Evolutionary conservation across 148 eudicot genomes (phyloP).

Genomic region (Dianthus caryophyllus): DNA sequence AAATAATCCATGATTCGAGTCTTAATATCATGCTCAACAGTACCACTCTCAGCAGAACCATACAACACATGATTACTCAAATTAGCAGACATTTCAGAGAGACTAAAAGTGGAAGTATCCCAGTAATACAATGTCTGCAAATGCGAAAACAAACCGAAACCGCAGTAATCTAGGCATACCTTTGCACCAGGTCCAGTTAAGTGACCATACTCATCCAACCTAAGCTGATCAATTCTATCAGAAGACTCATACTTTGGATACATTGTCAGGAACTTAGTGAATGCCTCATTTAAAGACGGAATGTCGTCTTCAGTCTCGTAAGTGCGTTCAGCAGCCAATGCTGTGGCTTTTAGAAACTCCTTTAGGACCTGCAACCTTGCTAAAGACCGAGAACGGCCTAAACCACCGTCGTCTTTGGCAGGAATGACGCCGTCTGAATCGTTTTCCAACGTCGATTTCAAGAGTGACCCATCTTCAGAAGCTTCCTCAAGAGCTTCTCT

Average conservation of each 20-base stretch:
- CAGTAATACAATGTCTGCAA: constrained; percentile 75
- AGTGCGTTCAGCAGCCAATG: constrained; percentile 73
- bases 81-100: constrained; percentile 92
- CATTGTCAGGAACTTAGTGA: constrained; percentile 78
- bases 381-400: constrained; percentile 76
- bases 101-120: constrained; percentile 79
- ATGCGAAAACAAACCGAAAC: constrained; percentile 92
- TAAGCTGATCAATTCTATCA: constrained; percentile 79
- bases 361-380: constrained; percentile 74
- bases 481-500: constrained; percentile 95
- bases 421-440: constrained; percentile 42
- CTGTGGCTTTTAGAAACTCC: constrained; percentile 86
- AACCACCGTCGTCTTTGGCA: constrained; percentile 47
- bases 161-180: constrained; percentile 97
- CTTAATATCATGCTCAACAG: constrained; percentile 87
- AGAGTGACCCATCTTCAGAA: constrained; percentile 87
- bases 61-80: constrained; percentile 88
- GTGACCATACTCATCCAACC: constrained; percentile 80
- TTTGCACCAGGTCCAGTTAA: constrained; percentile 51
- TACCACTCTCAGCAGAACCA: constrained; percentile 86
- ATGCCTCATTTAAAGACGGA: constrained; percentile 62
- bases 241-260: constrained; percentile 76
- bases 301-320: constrained; percentile 59
- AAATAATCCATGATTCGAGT: constrained; percentile 80
- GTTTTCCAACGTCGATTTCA: constrained; percentile 56